phyloP scores from a whole-genome alignment of 2,329 filamentous ascomycete species.

The Diaporthe velutina region DNA sequence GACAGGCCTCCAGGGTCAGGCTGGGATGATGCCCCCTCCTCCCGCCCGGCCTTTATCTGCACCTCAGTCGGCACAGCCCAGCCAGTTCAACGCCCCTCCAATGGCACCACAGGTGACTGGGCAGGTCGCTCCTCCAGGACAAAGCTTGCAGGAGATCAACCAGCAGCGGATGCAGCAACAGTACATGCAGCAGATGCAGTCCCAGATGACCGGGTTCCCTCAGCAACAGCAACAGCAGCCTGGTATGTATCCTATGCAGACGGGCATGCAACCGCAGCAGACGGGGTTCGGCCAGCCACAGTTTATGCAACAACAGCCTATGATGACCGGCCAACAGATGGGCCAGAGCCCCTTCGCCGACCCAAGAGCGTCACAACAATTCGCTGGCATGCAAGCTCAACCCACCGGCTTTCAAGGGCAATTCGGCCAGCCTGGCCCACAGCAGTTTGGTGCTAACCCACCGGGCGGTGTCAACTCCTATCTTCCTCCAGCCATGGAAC shows the following conservation, averaged over 20 bases:
- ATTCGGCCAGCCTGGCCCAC: slow-evolving; percentile 52
- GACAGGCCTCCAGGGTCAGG: slow-evolving; percentile 68
- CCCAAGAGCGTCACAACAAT: slow-evolving; percentile 55
- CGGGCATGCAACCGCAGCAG: slow-evolving; percentile 55
- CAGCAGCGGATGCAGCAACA: slow-evolving; percentile 74
- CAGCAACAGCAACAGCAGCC: slow-evolving; percentile 52
- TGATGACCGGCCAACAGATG: slow-evolving; percentile 56
- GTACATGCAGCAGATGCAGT: slow-evolving; percentile 62
- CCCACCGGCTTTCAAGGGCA: slow-evolving; percentile 70
- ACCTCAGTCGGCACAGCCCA: slow-evolving; percentile 83
- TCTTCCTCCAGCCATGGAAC: slow-evolving; percentile 71
- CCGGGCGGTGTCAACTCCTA: slow-evolving; percentile 66
- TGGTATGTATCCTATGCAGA: slow-evolving; percentile 65
- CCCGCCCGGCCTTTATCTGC: slow-evolving; percentile 88
- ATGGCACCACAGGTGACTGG: slow-evolving; percentile 90
- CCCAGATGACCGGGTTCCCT: slow-evolving; percentile 52
- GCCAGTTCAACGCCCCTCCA: slow-evolving; percentile 78
- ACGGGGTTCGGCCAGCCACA: slow-evolving; percentile 54
- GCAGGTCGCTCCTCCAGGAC: slow-evolving; percentile 78
- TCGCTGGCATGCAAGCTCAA: slow-evolving; percentile 69
- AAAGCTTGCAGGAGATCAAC: slow-evolving; percentile 80
- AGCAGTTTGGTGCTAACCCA: slow-evolving; percentile 58
- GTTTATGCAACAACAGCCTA: slow-evolving; percentile 57
- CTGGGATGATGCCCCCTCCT: slow-evolving; percentile 79
- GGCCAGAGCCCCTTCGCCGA: slow-evolving; percentile 57